phyloP scores from a whole-genome alignment of 208 protist genomes.

The Trypanosoma platydactyli region DNA sequence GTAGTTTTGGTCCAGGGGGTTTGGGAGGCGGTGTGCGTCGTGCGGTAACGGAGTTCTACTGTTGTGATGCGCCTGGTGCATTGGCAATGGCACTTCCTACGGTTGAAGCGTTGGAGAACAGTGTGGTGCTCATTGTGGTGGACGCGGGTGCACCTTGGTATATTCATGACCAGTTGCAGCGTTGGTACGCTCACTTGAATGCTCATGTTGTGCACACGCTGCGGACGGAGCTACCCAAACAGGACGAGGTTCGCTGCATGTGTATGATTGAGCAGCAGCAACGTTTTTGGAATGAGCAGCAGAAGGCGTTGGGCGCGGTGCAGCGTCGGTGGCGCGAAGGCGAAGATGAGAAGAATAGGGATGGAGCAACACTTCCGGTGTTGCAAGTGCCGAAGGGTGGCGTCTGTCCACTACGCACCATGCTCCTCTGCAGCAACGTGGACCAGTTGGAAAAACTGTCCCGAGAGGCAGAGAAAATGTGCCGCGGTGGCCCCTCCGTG shows the following conservation, averaged over 20 bases:
- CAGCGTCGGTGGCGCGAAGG: slow-evolving; percentile 26
- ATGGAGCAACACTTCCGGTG: not conserved
- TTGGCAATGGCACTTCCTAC: slow-evolving; percentile 74
- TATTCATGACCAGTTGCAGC: slow-evolving; percentile 57
- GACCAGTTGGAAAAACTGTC: slow-evolving; percentile 61
- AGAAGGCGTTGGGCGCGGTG: slow-evolving; percentile 33
- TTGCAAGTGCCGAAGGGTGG: slow-evolving; percentile 33
- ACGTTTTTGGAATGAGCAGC: slow-evolving; percentile 57
- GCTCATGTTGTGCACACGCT: slow-evolving; percentile 55
- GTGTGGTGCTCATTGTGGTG: slow-evolving; percentile 74
- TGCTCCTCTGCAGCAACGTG: slow-evolving; percentile 76
- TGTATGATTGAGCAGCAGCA: slow-evolving; percentile 63
- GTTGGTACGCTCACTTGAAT: slow-evolving; percentile 47
- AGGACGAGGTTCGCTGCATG: slow-evolving; percentile 75
- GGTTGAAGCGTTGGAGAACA: slow-evolving; percentile 54
- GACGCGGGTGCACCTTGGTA: slow-evolving; percentile 56
- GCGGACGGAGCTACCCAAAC: slow-evolving; percentile 50
- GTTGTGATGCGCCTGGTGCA: slow-evolving; percentile 77
- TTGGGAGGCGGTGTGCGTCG: slow-evolving; percentile 1
- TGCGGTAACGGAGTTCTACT: slow-evolving; percentile 75
- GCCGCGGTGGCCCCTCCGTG: slow-evolving; percentile 5
- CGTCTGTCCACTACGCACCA: slow-evolving; percentile 49
- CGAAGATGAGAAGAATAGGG: slow-evolving; percentile 17
- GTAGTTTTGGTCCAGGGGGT: not conserved
- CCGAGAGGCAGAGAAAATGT: slow-evolving; percentile 38